Conservation (phyloP, 495 filamentous ascomycete genomes). For the Daldinia bambusicola region DNA sequence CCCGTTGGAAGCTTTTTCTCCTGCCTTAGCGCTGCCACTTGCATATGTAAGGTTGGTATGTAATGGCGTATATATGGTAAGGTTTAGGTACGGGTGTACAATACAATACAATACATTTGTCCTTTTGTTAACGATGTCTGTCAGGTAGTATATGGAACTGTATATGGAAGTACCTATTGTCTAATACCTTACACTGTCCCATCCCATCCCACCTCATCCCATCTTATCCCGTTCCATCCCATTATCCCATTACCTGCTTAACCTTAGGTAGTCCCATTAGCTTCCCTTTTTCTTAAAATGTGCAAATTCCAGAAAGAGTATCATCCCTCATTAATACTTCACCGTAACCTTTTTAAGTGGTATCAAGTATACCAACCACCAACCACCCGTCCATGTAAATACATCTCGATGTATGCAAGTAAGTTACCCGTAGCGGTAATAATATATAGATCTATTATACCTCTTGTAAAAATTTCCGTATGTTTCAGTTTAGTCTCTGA, state of each 20-base stretch:
- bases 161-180: too few relatives aligned
- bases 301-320: conserved; percentile 30
- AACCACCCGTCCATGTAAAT: neutral
- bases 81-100: too few relatives aligned
- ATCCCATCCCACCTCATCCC: too few relatives aligned
- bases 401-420: conserved; percentile 6
- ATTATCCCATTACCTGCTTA: neutral
- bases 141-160: too few relatives aligned
- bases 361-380: conserved; percentile 24
- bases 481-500: conserved; percentile 38
- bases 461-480: conserved; percentile 15
- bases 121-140: neutral
- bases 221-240: neutral
- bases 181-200: too few relatives aligned
- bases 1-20: conserved; percentile 43
- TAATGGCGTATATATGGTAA: neutral
- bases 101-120: conserved; percentile 9
- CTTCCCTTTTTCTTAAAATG: conserved; percentile 5
- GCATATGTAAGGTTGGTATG: conserved; percentile 26
- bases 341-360: conserved; percentile 10
- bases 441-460: conserved; percentile 22
- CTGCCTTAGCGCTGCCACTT: conserved; percentile 45
- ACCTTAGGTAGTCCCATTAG: neutral
- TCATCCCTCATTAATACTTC: conserved; percentile 24
- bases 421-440: conserved; percentile 11